These are phyloP conservation scores for Sugiyamaella novakii DNA, from an alignment of 1,139 yeast genomes.

Conservation along the genomic window DNA sequence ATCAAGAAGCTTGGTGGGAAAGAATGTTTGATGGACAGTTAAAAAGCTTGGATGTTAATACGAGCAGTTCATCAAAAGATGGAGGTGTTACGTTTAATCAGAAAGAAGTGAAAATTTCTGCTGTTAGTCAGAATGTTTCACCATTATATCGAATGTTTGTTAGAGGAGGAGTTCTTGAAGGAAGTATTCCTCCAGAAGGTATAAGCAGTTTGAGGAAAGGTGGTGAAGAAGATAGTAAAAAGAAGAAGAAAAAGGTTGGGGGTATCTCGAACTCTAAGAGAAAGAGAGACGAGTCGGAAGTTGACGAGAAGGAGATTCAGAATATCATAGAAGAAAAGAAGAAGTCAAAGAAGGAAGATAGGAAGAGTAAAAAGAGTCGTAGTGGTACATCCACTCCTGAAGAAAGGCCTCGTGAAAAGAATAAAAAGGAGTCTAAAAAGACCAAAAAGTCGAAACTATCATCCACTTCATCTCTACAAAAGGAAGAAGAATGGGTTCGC, in stretches of 20 bases:
- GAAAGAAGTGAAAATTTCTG: constrained; percentile 39
- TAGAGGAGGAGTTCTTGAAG: constrained; percentile 78
- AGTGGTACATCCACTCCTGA: not conserved
- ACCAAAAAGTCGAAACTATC: not conserved
- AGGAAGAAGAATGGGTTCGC: constrained; percentile 18
- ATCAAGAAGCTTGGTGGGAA: constrained; percentile 97
- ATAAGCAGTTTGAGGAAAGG: constrained; percentile 27
- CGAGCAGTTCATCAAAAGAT: constrained; percentile 30
- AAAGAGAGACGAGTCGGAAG: not conserved
- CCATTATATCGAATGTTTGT: constrained; percentile 67
- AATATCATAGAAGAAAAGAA: constrained; percentile 16
- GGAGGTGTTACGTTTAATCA: constrained; percentile 42
- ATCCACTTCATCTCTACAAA: not conserved
- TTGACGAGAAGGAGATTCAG: constrained; percentile 12
- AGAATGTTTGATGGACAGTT: constrained; percentile 89
- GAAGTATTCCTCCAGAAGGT: constrained; percentile 53
- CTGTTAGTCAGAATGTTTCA: constrained; percentile 45
- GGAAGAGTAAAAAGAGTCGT: constrained; percentile 13
- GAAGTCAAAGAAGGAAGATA: constrained; percentile 9
- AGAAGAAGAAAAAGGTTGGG: constrained; percentile 16
- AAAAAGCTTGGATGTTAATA: constrained; percentile 67
- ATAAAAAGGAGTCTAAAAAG: not conserved
- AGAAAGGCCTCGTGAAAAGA: not conserved
- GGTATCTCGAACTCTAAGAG: not conserved
- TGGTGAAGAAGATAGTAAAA: constrained; percentile 30